Evolutionary conservation across 306 rosid species (phyloP).

Genomic region (Quercus berberidifolia): DNA sequence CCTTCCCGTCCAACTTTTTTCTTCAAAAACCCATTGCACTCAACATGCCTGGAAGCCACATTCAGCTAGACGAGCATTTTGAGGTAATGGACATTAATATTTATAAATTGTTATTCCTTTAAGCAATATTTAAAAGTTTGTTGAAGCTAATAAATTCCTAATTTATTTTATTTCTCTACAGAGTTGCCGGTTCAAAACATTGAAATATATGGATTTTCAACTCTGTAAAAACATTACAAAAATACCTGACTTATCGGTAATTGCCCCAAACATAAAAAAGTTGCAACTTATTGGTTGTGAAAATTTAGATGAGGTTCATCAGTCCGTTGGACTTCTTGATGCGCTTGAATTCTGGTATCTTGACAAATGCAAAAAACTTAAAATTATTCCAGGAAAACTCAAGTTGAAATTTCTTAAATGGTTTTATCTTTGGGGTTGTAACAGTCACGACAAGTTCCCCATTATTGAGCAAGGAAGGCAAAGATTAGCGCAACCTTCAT

Average conservation of each 20-base stretch:
- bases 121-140: too few species aligned
- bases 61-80: constrained; percentile 7
- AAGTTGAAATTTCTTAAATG: constrained; percentile 19
- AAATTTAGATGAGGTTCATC: constrained; percentile 26
- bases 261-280: constrained; percentile 16
- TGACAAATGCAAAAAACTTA: constrained; percentile 10
- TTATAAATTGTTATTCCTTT: not conserved
- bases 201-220: constrained; percentile 17
- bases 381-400: not conserved
- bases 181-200: not conserved
- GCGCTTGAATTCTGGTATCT: constrained; percentile 12
- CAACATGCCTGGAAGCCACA: constrained; percentile 23
- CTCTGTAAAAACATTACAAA: constrained; percentile 1
- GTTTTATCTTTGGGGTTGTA: constrained; percentile 7
- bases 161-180: not conserved
- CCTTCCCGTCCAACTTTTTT: not conserved
- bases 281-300: not conserved
- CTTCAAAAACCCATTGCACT: constrained; percentile 18
- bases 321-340: constrained; percentile 27
- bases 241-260: constrained; percentile 23
- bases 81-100: constrained; percentile 1
- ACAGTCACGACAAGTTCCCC: not conserved
- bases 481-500: too few species aligned
- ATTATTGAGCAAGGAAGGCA: too few species aligned
- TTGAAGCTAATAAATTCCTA: too few species aligned